phyloP scores from a whole-genome alignment of 768 basidiomycete species.

The Kwoniella sp. region DNA sequence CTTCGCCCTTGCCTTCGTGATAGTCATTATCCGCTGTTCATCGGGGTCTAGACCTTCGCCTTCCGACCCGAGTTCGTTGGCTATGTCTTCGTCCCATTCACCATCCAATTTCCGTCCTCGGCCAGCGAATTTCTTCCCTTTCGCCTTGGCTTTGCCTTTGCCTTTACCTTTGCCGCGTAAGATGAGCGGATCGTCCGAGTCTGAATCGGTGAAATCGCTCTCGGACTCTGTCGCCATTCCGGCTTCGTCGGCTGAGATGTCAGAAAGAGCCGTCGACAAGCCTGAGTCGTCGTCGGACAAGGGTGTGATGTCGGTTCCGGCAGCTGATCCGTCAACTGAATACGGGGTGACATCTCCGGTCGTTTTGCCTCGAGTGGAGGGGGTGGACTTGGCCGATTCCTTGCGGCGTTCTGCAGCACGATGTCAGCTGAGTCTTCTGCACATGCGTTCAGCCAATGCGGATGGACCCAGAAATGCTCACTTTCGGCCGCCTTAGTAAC shows the following conservation, averaged over 20 bases:
- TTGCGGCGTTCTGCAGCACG: slow-evolving; percentile 11
- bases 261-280: slow-evolving; percentile 13
- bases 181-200: slow-evolving; percentile 16
- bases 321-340: slow-evolving; percentile 11
- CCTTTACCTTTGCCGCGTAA: slow-evolving; percentile 4
- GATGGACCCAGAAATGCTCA: slow-evolving; percentile 12
- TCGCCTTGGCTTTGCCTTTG: slow-evolving; percentile 20
- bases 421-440: slow-evolving; percentile 8
- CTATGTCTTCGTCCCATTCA: slow-evolving; percentile 15
- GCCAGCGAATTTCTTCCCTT: slow-evolving; percentile 8
- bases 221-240: slow-evolving; percentile 17
- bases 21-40: slow-evolving; percentile 16
- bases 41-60: slow-evolving; percentile 22
- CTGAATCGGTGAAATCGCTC: slow-evolving; percentile 5
- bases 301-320: slow-evolving; percentile 19
- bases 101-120: slow-evolving; percentile 19
- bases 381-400: not conserved
- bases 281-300: slow-evolving; percentile 23
- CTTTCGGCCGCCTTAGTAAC: slow-evolving; percentile 33
- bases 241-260: slow-evolving; percentile 19
- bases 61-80: slow-evolving; percentile 21
- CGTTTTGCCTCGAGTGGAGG: slow-evolving; percentile 10
- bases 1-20: slow-evolving; percentile 23
- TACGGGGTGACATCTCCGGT: slow-evolving; percentile 18
- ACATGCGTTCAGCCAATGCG: not conserved